Evolutionary conservation across 2,329 filamentous ascomycete species (phyloP), one percentile per base, ranked within the genome.

Genomic region (Aspergillus texensis): DNA sequence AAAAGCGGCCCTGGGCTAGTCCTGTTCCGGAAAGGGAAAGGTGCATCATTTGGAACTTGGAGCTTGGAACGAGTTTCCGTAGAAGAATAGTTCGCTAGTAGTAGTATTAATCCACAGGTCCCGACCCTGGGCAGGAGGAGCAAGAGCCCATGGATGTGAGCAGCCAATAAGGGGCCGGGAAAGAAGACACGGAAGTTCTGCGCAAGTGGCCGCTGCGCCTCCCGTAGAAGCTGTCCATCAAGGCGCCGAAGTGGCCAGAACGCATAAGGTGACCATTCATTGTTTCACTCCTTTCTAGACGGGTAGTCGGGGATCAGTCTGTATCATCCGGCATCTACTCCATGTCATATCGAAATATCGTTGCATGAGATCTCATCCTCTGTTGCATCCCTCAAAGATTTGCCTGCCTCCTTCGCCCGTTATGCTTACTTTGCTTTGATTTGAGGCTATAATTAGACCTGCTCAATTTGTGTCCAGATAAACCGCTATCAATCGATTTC

Each of bases 191-290:
- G 67, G 68, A 68, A 66, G 70, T 69, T 60, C 59, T 69, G 76
- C 76, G 64, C 67, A 62, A 67, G 65, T 77, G 68, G 77, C 72
- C 72, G 73, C 71, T 66, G 58, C 68, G 72, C 67, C 70, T 26
- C 34, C 71, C 74, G 72, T 72, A 75, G 64, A 57, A 68, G 64
- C 70, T 71, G 61, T 66, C 62, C 14, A 32, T 60, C 55, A 65
- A 77, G 68, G 39, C 39, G 39, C 39, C 39, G 39, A 41, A 41
- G 75, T 76, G 74, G 74, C 74, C 74, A 70, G 64, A 74, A 55
- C 69, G 63, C 64, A 50, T 59, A 54, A n/a, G 53, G 41, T 36
- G 26, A 45, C 26, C 53, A 48, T 58, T 58, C 41, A 41, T 56
- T 59, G 50, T 50, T 43, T 62, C 58, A 24, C 26, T 57, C 34